Percentiles rank a stretch among this genome's conserved stretches.
These are phyloP conservation scores for Boletus pseudopeckii DNA, from an alignment of 768 basidiomycete genomes.

Conservation along the genomic window DNA sequence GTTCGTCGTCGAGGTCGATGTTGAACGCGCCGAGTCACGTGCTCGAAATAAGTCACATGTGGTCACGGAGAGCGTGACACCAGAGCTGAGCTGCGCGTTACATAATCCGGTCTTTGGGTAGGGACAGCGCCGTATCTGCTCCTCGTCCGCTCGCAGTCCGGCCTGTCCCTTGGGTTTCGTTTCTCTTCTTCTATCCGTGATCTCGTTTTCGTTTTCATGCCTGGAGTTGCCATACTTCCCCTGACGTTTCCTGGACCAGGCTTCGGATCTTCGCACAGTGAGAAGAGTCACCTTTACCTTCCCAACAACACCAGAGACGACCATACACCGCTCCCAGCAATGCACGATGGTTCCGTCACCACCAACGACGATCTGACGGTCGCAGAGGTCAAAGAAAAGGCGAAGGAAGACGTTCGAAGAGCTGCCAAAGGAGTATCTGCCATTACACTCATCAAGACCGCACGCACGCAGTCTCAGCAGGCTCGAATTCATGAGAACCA, in stretches of 20 bases:
- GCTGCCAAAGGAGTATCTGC: conserved; percentile 59
- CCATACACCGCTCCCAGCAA: conserved; percentile 24
- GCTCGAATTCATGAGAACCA: conserved; percentile 52
- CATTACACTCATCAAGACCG: conserved; percentile 57
- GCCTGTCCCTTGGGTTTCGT: conserved; percentile 8
- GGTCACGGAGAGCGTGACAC: conserved; percentile 11
- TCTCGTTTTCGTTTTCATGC: conserved; percentile 33
- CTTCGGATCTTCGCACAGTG: conserved; percentile 31
- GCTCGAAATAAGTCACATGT: conserved; percentile 11
- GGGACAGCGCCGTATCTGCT: neutral
- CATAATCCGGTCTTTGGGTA: conserved; percentile 18
- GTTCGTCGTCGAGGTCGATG: conserved; percentile 11
- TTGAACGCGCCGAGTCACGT: conserved; percentile 32
- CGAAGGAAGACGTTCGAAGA: conserved; percentile 45
- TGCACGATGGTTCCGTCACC: conserved; percentile 38
- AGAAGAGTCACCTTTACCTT: conserved; percentile 10
- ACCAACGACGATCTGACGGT: conserved; percentile 34
- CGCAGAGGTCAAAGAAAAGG: conserved; percentile 47
- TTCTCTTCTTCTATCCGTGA: neutral
- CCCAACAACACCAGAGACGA: conserved; percentile 16
- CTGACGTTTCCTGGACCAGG: conserved; percentile 33
- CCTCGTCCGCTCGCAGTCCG: conserved; percentile 14
- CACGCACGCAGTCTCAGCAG: conserved; percentile 51
- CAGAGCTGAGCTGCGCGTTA: conserved; percentile 22
- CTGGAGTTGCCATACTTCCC: conserved; percentile 40